Evolutionary conservation across 2,329 filamentous ascomycete genomes (phyloP).

Genomic region (Fusarium chaquense): DNA sequence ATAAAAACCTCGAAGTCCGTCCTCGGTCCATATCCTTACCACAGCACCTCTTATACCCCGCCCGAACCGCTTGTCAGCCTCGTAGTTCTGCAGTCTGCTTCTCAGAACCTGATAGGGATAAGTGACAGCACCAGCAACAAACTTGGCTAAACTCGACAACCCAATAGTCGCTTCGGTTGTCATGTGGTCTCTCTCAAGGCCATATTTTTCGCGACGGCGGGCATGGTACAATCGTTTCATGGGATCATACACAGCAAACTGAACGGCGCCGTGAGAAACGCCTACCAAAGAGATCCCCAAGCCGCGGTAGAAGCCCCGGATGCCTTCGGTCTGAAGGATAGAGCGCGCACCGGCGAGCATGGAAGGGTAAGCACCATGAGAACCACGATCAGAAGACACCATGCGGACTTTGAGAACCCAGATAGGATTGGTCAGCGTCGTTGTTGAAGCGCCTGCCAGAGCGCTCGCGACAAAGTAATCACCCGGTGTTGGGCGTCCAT

Average conservation of each 20-base stretch:
- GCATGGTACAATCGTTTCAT: slow-evolving; percentile 69
- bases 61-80: slow-evolving; percentile 80
- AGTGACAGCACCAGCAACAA: slow-evolving; percentile 88
- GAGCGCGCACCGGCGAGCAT: slow-evolving; percentile 77
- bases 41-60: slow-evolving; percentile 78
- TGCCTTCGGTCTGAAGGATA: slow-evolving; percentile 78
- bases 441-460: slow-evolving; percentile 77
- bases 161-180: slow-evolving; percentile 82
- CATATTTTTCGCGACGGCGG: slow-evolving; percentile 47
- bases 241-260: slow-evolving; percentile 94
- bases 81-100: slow-evolving; percentile 88
- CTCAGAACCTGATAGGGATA: slow-evolving; percentile 96
- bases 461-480: slow-evolving; percentile 87
- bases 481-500: slow-evolving; percentile 57
- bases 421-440: slow-evolving; percentile 89
- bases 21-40: slow-evolving; percentile 78
- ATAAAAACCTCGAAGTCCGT: slow-evolving; percentile 88
- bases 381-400: slow-evolving; percentile 82
- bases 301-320: slow-evolving; percentile 87
- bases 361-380: slow-evolving; percentile 82
- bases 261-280: slow-evolving; percentile 91
- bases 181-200: slow-evolving; percentile 54
- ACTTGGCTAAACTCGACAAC: slow-evolving; percentile 83
- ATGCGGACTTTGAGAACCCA: slow-evolving; percentile 99
- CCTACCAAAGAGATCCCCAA: slow-evolving; percentile 85